phyloP scores from a whole-genome alignment of 169 alveolate genomes.

The Eimeria acervulina region DNA sequence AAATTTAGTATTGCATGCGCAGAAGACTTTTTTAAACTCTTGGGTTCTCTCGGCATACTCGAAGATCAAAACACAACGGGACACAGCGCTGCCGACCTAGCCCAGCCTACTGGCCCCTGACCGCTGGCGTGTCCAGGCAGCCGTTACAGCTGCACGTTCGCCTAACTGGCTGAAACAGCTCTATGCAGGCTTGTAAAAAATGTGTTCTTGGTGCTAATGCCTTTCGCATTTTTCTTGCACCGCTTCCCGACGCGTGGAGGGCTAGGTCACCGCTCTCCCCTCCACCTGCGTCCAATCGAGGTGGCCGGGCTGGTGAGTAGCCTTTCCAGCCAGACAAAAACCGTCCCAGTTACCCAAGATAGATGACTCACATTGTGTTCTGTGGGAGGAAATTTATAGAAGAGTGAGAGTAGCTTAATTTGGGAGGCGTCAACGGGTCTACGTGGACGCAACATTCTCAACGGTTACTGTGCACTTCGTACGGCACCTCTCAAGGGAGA shows the following conservation, averaged over 20 bases:
- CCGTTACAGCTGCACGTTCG: neutral
- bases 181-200: too few species aligned
- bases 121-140: slow-evolving; percentile 52
- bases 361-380: neutral
- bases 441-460: neutral
- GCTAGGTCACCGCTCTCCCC: slow-evolving; percentile 26
- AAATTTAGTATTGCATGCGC: neutral
- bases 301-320: neutral
- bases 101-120: slow-evolving; percentile 30
- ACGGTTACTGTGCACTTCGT: neutral
- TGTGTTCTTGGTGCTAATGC: too few species aligned
- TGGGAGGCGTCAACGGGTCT: neutral
- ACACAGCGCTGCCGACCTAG: slow-evolving; percentile 41
- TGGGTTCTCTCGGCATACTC: neutral
- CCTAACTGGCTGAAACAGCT: neutral
- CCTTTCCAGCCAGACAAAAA: neutral
- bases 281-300: slow-evolving; percentile 1
- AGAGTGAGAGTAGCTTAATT: neutral
- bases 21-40: neutral
- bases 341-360: neutral
- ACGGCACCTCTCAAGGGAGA: neutral
- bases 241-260: neutral
- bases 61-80: neutral
- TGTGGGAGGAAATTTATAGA: neutral
- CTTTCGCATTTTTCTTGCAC: neutral